These are phyloP conservation scores for Helianthus tuberosus DNA, from an alignment of 129 eudicot species.

Conservation along the genomic window DNA sequence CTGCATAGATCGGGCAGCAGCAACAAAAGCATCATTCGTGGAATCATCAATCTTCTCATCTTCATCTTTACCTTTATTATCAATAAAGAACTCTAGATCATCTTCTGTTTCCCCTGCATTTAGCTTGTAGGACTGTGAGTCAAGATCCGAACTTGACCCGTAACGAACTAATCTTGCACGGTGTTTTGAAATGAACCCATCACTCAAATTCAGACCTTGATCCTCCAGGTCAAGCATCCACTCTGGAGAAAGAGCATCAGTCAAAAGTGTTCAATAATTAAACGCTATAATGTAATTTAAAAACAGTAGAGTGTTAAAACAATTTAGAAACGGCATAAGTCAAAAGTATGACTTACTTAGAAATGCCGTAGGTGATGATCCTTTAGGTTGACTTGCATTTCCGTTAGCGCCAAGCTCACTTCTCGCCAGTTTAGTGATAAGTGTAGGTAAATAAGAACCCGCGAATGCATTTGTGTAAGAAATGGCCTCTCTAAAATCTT, in stretches of 20 bases:
- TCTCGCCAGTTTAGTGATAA: conserved; percentile 46
- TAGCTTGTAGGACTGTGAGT: conserved; percentile 28
- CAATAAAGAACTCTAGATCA: conserved; percentile 57
- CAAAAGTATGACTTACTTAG: conserved; percentile 50
- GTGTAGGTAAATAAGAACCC: conserved; percentile 53
- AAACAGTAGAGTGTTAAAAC: not conserved
- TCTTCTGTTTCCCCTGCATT: conserved; percentile 36
- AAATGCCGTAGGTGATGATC: conserved; percentile 65
- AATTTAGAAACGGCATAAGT: not conserved
- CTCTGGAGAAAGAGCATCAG: conserved; percentile 38
- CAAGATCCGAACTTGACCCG: conserved; percentile 36
- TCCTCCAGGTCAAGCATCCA: conserved; percentile 69
- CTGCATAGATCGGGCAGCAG: conserved; percentile 64
- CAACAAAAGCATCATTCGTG: conserved; percentile 51
- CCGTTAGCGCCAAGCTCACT: conserved; percentile 49
- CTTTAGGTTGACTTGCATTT: conserved; percentile 49
- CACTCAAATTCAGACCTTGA: conserved; percentile 54
- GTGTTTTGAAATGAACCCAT: conserved; percentile 48
- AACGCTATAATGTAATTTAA: not conserved
- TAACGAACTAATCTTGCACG: conserved; percentile 38
- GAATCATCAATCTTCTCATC: conserved; percentile 47
- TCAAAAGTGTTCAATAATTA: not conserved
- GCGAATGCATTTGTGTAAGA: conserved; percentile 63
- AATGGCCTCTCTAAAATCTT: conserved; percentile 56
- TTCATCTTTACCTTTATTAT: conserved; percentile 55